phyloP scores from a whole-genome alignment of 352 stramenopile genomes.

The Plasmopara halstedii region DNA sequence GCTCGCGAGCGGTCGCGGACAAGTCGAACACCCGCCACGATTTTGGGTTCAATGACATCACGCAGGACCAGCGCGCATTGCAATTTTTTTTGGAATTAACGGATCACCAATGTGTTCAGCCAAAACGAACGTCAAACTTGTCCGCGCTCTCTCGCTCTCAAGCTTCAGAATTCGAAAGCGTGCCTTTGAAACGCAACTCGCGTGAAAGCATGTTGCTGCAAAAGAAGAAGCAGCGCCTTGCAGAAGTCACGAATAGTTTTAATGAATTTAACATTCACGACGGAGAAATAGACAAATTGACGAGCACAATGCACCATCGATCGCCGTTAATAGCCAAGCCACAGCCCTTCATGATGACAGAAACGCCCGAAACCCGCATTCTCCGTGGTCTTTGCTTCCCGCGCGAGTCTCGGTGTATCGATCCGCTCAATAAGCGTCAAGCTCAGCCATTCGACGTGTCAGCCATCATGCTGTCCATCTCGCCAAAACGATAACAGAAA shows the following conservation, averaged over 20 bases:
- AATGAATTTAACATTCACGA: constrained; percentile 11
- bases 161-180: constrained; percentile 14
- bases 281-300: background rate
- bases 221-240: constrained; percentile 24
- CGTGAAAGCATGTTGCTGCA: constrained; percentile 30
- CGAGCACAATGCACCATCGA: background rate
- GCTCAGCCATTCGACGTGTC: constrained; percentile 35
- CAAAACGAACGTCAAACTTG: constrained; percentile 5
- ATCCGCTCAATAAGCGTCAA: constrained; percentile 30
- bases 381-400: constrained; percentile 19
- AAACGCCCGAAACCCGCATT: constrained; percentile 25
- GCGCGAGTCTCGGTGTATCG: constrained; percentile 20
- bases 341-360: constrained; percentile 8
- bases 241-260: constrained; percentile 16
- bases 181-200: constrained; percentile 29
- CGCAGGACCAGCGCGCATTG: constrained; percentile 12
- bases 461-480: constrained; percentile 33
- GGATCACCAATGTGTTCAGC: constrained; percentile 6
- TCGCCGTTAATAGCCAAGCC: constrained; percentile 1
- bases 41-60: constrained; percentile 5
- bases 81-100: constrained; percentile 20
- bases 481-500: constrained; percentile 19
- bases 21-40: constrained; percentile 7
- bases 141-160: constrained; percentile 8
- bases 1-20: constrained; percentile 12